A percentile compares a stretch with the other conserved stretches of the same genome.
These are phyloP conservation scores for Venturia nashicola DNA, from an alignment of 2,329 filamentous ascomycete genomes.

Conservation along the genomic window DNA sequence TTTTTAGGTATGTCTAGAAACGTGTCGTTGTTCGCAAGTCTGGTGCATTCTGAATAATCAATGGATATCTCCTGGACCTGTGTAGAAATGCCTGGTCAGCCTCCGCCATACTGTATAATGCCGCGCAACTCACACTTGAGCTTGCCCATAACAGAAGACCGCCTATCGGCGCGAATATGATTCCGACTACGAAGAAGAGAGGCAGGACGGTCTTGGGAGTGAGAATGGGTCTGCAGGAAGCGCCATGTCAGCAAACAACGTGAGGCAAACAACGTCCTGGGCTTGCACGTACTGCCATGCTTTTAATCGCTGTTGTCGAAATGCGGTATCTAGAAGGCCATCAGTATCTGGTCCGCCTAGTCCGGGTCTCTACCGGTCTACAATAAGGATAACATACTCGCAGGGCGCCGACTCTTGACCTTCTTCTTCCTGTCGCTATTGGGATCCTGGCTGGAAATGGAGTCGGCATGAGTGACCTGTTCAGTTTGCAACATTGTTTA, in stretches of 20 bases:
- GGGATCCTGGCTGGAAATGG: conserved; percentile 10
- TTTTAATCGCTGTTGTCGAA: conserved; percentile 91
- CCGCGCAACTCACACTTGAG: conserved; percentile 43
- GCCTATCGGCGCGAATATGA: conserved; percentile 89
- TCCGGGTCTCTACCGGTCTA: neutral
- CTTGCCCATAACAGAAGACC: conserved; percentile 79
- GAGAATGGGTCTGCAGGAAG: conserved; percentile 61
- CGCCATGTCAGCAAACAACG: conserved; percentile 24
- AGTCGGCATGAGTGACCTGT: conserved; percentile 10
- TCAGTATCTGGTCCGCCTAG: neutral
- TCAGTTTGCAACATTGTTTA: conserved; percentile 10
- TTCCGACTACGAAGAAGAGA: conserved; percentile 78
- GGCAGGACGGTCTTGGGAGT: conserved; percentile 89
- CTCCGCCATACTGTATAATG: neutral
- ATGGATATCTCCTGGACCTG: conserved; percentile 84
- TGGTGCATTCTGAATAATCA: conserved; percentile 73
- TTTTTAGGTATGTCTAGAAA: conserved; percentile 42
- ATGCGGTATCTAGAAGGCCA: conserved; percentile 70
- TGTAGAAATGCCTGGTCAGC: neutral
- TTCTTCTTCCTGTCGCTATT: conserved; percentile 54
- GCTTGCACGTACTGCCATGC: conserved; percentile 77
- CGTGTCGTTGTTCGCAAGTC: conserved; percentile 36
- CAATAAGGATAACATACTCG: conserved; percentile 47
- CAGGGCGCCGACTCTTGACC: conserved; percentile 77
- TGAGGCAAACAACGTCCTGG: neutral